phyloP scores from a whole-genome alignment of 371 early-diverging fungal genomes.

The Fennellomyces sp. region DNA sequence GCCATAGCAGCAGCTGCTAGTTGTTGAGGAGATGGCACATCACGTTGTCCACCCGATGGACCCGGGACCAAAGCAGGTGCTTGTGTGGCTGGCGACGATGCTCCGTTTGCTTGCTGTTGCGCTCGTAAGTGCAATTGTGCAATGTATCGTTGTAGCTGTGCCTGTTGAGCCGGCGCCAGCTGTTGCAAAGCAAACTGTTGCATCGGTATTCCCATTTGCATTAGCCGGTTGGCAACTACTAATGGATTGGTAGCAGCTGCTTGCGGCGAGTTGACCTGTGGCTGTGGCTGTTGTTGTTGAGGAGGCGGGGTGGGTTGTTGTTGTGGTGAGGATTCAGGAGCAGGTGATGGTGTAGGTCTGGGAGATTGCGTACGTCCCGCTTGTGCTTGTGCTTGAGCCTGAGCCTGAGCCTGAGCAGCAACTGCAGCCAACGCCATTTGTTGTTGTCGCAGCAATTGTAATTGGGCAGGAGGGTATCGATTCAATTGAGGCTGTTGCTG shows the following conservation, averaged over 20 bases:
- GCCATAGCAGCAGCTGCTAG: too few relatives aligned
- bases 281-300: slow-evolving; percentile 16
- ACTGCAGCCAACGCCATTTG: slow-evolving; percentile 3
- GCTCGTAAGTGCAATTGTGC: slow-evolving; percentile 33
- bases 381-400: slow-evolving; percentile 25
- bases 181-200: slow-evolving; percentile 13
- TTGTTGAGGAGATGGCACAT: too few relatives aligned
- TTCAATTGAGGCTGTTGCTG: slow-evolving; percentile 20
- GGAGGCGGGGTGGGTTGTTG: not conserved
- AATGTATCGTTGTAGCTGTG: slow-evolving; percentile 10
- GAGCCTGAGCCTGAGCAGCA: slow-evolving; percentile 14
- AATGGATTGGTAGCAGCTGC: slow-evolving; percentile 8
- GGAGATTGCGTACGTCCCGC: slow-evolving; percentile 16
- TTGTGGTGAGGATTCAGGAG: slow-evolving; percentile 1
- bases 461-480: slow-evolving; percentile 50
- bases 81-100: slow-evolving; percentile 4
- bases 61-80: slow-evolving; percentile 3
- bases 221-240: slow-evolving; percentile 16
- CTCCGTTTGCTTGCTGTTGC: slow-evolving; percentile 5
- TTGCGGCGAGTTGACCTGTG: not conserved
- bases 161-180: slow-evolving; percentile 7
- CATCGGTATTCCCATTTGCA: slow-evolving; percentile 17
- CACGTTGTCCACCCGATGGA: too few relatives aligned
- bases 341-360: not conserved
- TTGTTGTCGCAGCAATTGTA: slow-evolving; percentile 45